phyloP scores from a whole-genome alignment of 768 basidiomycete genomes.

The Floccularia luteovirens region DNA sequence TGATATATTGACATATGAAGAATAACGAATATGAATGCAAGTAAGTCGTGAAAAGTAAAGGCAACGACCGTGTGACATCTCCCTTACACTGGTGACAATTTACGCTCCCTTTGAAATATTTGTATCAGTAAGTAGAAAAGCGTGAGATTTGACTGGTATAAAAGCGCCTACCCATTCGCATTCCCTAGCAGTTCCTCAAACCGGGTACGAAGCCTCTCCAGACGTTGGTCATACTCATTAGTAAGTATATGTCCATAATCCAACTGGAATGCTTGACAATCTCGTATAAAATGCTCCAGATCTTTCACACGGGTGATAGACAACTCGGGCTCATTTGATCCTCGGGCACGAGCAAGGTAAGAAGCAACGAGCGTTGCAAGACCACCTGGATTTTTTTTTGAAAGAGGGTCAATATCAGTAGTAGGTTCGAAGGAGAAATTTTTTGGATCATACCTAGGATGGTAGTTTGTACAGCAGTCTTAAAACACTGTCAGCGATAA shows the following conservation, averaged over 20 bases:
- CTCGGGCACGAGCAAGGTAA: slow-evolving; percentile 63
- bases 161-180: slow-evolving; percentile 19
- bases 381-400: slow-evolving; percentile 34
- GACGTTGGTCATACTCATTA: slow-evolving; percentile 23
- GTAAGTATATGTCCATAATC: slow-evolving; percentile 42
- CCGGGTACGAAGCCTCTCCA: slow-evolving; percentile 25
- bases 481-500: slow-evolving; percentile 1
- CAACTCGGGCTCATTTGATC: slow-evolving; percentile 65
- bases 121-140: neutral
- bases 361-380: slow-evolving; percentile 61
- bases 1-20: neutral
- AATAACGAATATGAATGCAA: neutral
- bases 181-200: slow-evolving; percentile 45
- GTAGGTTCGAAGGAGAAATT: no score
- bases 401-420: neutral
- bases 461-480: slow-evolving; percentile 29
- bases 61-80: neutral
- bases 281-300: slow-evolving; percentile 61
- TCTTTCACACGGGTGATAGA: slow-evolving; percentile 49
- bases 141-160: neutral
- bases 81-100: slow-evolving; percentile 1
- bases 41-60: neutral
- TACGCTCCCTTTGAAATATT: slow-evolving; percentile 4
- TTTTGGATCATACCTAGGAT: slow-evolving; percentile 24
- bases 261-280: slow-evolving; percentile 46